Evolutionary conservation across 345 rosid species (phyloP).

Genomic region (Camelina hispida): DNA sequence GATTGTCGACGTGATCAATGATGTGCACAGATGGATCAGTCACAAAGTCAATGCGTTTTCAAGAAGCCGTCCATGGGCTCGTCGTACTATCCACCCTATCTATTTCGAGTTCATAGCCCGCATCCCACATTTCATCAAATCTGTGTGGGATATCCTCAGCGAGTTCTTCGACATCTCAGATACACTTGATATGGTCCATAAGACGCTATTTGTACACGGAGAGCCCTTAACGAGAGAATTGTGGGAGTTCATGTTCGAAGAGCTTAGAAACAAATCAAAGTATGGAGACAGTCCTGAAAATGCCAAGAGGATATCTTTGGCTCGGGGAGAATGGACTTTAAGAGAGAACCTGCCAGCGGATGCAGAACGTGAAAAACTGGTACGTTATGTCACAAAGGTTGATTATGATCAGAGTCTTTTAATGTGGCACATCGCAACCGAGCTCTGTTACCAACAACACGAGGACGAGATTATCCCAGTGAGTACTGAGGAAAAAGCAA

Average conservation of each 20-base stretch:
- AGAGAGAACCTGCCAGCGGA: slow-evolving; percentile 20
- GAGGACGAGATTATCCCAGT: neutral
- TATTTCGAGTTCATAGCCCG: slow-evolving; percentile 29
- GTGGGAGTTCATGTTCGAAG: slow-evolving; percentile 53
- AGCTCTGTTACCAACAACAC: slow-evolving; percentile 49
- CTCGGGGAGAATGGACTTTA: slow-evolving; percentile 62
- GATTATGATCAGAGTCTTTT: slow-evolving; percentile 54
- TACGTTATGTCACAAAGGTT: slow-evolving; percentile 43
- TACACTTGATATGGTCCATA: slow-evolving; percentile 39
- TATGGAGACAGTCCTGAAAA: slow-evolving; percentile 54
- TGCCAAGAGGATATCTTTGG: slow-evolving; percentile 52
- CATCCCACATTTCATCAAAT: slow-evolving; percentile 36
- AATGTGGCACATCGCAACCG: slow-evolving; percentile 69
- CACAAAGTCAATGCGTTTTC: slow-evolving; percentile 27
- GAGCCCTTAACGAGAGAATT: slow-evolving; percentile 54
- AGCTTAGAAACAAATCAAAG: slow-evolving; percentile 50
- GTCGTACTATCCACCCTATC: slow-evolving; percentile 22
- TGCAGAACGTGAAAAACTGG: slow-evolving; percentile 13
- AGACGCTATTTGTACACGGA: slow-evolving; percentile 35
- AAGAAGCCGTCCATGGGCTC: slow-evolving; percentile 23
- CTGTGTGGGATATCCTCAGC: slow-evolving; percentile 2
- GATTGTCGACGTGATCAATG: slow-evolving; percentile 2
- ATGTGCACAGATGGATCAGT: slow-evolving; percentile 27
- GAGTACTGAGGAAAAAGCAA: too few species aligned
- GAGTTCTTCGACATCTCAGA: slow-evolving; percentile 45